These are phyloP conservation scores for Tephrocybe sp. DNA, from an alignment of 768 basidiomycete genomes.

Conservation along the genomic window DNA sequence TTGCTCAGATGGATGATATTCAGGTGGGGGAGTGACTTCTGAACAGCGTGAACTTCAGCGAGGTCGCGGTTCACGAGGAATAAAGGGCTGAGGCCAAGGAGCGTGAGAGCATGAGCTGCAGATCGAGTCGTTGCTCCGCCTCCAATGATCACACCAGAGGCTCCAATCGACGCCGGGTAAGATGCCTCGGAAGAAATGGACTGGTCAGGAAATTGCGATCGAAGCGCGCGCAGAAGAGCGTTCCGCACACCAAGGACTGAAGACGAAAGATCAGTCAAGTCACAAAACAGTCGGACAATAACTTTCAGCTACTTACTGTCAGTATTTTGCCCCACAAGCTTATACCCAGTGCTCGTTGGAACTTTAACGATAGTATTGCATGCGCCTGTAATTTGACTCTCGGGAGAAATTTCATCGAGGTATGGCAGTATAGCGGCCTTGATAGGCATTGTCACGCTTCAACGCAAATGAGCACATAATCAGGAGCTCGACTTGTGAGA, in stretches of 20 bases:
- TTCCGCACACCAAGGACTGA: constrained; percentile 33
- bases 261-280: not conserved
- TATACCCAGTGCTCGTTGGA: constrained; percentile 20
- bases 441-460: constrained; percentile 36
- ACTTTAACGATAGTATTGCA: constrained; percentile 37
- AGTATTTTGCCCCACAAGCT: constrained; percentile 34
- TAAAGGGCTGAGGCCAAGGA: constrained; percentile 57
- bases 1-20: constrained; percentile 29
- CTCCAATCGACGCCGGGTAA: constrained; percentile 12
- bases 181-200: constrained; percentile 20
- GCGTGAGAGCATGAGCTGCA: constrained; percentile 37
- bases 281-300: not conserved
- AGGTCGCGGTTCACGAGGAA: constrained; percentile 30
- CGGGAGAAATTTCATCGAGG: constrained; percentile 31
- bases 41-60: constrained; percentile 28
- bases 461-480: not conserved
- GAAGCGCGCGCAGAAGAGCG: constrained; percentile 27
- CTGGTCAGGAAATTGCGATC: constrained; percentile 20
- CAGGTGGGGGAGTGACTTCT: constrained; percentile 23
- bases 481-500: not conserved
- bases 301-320: constrained; percentile 23
- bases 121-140: constrained; percentile 38
- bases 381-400: constrained; percentile 28
- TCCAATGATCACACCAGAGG: constrained; percentile 33
- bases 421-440: constrained; percentile 31